Conservation (phyloP, 768 basidiomycete species). For the Suillus paluster region DNA sequence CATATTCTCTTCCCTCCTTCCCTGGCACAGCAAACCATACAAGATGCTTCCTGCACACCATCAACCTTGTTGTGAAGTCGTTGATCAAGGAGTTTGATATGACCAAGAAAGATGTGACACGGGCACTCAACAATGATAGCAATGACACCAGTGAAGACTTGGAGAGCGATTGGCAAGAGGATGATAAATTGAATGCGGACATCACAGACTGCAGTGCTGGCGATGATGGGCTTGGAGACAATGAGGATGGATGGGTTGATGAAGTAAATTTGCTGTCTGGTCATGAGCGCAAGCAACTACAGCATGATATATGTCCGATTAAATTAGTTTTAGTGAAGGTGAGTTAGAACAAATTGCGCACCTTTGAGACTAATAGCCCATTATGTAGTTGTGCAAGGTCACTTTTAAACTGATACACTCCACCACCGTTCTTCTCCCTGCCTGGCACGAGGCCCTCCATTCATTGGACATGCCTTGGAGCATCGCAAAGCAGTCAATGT, state of each 20-base stretch:
- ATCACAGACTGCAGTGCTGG: too few relatives aligned
- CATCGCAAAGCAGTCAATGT: constrained; percentile 27
- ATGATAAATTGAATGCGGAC: constrained; percentile 30
- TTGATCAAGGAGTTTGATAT: constrained; percentile 39
- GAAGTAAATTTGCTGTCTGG: constrained; percentile 17
- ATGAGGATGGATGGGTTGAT: constrained; percentile 21
- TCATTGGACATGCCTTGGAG: constrained; percentile 13
- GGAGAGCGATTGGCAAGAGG: constrained; percentile 24
- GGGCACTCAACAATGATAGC: background rate
- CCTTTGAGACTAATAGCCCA: background rate
- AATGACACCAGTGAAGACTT: constrained; percentile 16
- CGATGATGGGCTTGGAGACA: constrained; percentile 1
- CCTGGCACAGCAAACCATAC: constrained; percentile 27
- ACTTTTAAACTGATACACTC: constrained; percentile 28
- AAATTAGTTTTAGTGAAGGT: constrained; percentile 12
- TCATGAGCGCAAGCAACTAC: constrained; percentile 20
- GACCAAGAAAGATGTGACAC: constrained; percentile 12
- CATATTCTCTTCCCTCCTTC: constrained; percentile 23
- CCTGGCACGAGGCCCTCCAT: constrained; percentile 15
- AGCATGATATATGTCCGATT: background rate
- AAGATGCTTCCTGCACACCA: constrained; percentile 43
- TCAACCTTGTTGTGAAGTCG: constrained; percentile 41
- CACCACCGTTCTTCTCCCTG: constrained; percentile 22
- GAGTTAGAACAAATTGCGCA: background rate
- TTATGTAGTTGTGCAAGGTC: constrained; percentile 24